Conservation (phyloP, 2,329 filamentous ascomycete species). For the Paecilomyces fulvus region DNA sequence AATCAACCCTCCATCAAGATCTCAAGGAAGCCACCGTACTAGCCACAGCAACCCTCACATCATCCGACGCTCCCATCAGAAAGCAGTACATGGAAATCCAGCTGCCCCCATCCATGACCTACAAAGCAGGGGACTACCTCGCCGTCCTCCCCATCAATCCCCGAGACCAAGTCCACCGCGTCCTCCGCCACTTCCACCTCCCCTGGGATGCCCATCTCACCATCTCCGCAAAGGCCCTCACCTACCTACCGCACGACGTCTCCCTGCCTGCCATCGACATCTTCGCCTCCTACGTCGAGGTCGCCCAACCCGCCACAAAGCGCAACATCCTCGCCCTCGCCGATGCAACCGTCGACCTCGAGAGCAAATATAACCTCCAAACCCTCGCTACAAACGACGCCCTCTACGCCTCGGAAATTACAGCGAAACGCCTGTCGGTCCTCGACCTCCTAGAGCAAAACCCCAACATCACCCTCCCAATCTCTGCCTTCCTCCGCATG, state of each 20-base stretch:
- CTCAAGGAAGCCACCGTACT: background rate
- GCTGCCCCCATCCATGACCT: conserved; percentile 53
- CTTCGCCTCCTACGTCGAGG: background rate
- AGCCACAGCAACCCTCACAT: background rate
- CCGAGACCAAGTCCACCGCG: conserved; percentile 48
- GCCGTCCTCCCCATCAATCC: conserved; percentile 61
- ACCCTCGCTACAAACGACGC: background rate
- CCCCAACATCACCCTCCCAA: background rate
- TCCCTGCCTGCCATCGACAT: background rate
- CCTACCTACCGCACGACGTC: background rate
- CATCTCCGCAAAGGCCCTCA: background rate
- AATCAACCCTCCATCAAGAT: background rate
- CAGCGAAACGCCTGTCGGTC: background rate
- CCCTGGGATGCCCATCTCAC: background rate
- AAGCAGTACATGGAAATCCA: conserved; percentile 54
- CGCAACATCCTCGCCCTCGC: background rate
- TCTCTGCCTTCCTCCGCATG: background rate
- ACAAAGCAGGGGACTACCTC: conserved; percentile 63
- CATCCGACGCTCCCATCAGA: conserved; percentile 29
- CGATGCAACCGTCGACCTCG: background rate
- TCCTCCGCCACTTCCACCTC: conserved; percentile 28
- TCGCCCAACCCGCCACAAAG: background rate
- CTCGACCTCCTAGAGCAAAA: background rate
- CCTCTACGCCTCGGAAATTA: background rate
- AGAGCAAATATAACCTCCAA: background rate